Evolutionary conservation across 768 basidiomycete genomes (phyloP), one percentile per base, ranked within the genome.

Genomic region (Calvatia gigantea): DNA sequence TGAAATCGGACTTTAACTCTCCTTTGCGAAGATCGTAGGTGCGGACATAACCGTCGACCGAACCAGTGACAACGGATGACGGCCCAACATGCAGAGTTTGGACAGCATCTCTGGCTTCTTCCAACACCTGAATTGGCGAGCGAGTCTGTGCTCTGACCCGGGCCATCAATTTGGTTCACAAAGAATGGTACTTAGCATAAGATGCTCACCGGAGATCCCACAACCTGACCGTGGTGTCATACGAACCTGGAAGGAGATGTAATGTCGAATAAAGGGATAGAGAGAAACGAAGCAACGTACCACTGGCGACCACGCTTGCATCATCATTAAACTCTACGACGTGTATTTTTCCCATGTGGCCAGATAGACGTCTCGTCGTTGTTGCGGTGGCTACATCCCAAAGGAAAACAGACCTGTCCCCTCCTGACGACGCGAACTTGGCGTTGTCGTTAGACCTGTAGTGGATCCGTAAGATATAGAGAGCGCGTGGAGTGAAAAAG

Each of bases 21-120:
- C 97, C 97, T 75, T 89, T 93, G 50, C 97, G 87, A 29, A 99
- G 77, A 70, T 99, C 97, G 70, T 98, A 98, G 7, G 91, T 92
- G 17, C 97, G 84, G 41, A 96, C 85, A 66, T 88, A 80, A 2
- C 97, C 96, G 59, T 99, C 97, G 4, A 97, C 87, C 2, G 92
- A 93, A 7, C 93, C 94, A 2, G 91, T 77, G 37, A 86, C 74
- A 62, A 98, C 81, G 50, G 79, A 82, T 21, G 84, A 81, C 21
- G 80, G 66, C 11, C 79, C 83, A 38, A 94, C 78, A 60, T 86
- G 76, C 28, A 98, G 72, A 15, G 87, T 80, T 62, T 94, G 94
- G 35, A 98, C 83, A 1, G 90, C 84, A 63, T 98, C 94, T 25
- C 84, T 83, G 2, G 94, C 89, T 62, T 96, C 94, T 48, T 95